Percentiles rank a stretch among this genome's conserved stretches.
Conservation (phyloP, 2,329 filamentous ascomycete genomes). For the Aureobasidium melanogenum region DNA sequence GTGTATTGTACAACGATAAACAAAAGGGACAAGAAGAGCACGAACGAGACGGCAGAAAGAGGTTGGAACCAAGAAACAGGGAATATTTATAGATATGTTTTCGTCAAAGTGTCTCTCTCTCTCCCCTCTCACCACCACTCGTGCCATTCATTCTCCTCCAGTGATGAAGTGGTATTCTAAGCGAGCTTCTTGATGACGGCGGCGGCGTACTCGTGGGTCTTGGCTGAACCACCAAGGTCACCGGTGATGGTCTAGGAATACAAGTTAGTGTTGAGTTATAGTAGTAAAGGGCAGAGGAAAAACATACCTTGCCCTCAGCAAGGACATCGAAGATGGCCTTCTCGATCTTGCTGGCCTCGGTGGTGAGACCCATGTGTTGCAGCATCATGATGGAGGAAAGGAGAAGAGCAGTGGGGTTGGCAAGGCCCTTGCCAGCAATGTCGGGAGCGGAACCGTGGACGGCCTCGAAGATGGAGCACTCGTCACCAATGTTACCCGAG, state of each 20-base stretch:
- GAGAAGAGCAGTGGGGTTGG: conserved; percentile 93
- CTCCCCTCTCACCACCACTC: conserved; percentile 4
- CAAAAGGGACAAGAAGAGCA: not conserved
- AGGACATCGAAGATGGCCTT: conserved; percentile 91
- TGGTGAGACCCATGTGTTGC: conserved; percentile 87
- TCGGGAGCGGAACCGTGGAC: conserved; percentile 96
- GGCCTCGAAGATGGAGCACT: conserved; percentile 99
- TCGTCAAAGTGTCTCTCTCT: conserved; percentile 5
- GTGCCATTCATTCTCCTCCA: not conserved
- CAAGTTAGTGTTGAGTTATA: not conserved
- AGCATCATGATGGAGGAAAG: conserved; percentile 99
- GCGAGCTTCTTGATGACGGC: conserved; percentile 69
- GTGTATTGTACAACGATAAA: conserved; percentile 6
- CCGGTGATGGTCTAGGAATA: conserved; percentile 63
- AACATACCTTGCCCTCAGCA: conserved; percentile 77
- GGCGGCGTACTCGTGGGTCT: conserved; percentile 86
- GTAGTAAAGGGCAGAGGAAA: not conserved
- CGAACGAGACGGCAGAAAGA: not conserved
- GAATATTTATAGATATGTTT: not conserved
- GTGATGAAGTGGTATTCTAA: conserved; percentile 16
- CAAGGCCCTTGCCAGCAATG: conserved; percentile 90
- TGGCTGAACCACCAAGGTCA: conserved; percentile 90
- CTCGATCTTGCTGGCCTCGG: conserved; percentile 82
- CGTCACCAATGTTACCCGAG: conserved; percentile 96
- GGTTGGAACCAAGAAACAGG: not conserved